Percentiles rank a stretch among this genome's conserved stretches.
phyloP scores from a whole-genome alignment of 805 yeast genomes.

The Diddensiella transvaalensis region DNA sequence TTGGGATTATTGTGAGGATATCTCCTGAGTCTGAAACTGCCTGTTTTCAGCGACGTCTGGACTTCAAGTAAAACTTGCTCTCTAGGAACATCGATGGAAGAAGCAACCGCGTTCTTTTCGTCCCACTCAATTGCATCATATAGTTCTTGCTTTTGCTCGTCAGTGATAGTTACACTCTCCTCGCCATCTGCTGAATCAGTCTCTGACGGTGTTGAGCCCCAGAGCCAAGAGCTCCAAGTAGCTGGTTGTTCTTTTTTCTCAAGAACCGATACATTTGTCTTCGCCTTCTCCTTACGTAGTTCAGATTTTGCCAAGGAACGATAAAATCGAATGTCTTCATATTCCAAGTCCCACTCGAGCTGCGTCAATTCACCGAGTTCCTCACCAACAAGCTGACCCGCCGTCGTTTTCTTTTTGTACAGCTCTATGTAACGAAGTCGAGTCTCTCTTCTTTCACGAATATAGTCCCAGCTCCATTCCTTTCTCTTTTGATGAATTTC shows the following conservation, averaged over 20 bases:
- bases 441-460: conserved; percentile 67
- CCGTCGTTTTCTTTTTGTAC: conserved; percentile 61
- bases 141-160: conserved; percentile 83
- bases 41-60: conserved; percentile 64
- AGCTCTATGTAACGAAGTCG: conserved; percentile 61
- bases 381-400: conserved; percentile 27
- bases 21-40: conserved; percentile 63
- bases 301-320: conserved; percentile 74
- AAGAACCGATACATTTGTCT: conserved; percentile 18
- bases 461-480: conserved; percentile 86
- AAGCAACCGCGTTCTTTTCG: conserved; percentile 49
- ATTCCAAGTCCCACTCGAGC: conserved; percentile 58
- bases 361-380: conserved; percentile 38
- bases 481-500: conserved; percentile 80
- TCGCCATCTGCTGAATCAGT: conserved; percentile 24
- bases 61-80: conserved; percentile 69
- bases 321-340: conserved; percentile 81
- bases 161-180: conserved; percentile 57
- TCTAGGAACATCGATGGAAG: conserved; percentile 54
- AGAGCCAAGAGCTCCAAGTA: conserved; percentile 30
- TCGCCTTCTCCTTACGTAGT: conserved; percentile 51
- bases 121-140: conserved; percentile 93
- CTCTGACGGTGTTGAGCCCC: conserved; percentile 23
- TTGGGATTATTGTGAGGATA: conserved; percentile 35
- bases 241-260: conserved; percentile 1